Evolutionary conservation across 176 grass and related monocot species (phyloP), one percentile per base, ranked within the genome.

Genomic region (Ampelocalamus luodianensis): DNA sequence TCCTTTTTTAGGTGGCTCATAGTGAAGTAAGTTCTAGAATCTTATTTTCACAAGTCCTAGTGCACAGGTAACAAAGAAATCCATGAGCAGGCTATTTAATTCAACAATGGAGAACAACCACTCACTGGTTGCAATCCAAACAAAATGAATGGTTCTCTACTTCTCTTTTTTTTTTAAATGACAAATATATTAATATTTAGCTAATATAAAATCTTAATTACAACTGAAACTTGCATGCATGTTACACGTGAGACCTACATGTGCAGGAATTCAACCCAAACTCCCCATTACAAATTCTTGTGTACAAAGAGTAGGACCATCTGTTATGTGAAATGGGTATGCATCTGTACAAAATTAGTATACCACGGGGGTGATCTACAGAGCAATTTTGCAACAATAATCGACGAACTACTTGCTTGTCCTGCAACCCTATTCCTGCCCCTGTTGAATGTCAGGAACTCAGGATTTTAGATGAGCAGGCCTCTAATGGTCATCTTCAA

Each of bases 391-490:
- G 45, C 60, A 20, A 16, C n/a, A 43, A 39, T 24, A n/a, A 51
- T 53, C 3, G 24, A 76, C 27, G 12, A 8, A 9, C 18, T 48
- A 37, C n/a, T 65, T 55, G 43, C 39, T 40, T 74, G 32, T 27
- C 56, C 29, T 74, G 70, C 6, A 64, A 74, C 32, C 12, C 8
- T 50, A 83, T 75, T 83, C 71, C 0, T 54, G 60, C 29, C 26
- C 72, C 50, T 51, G 14, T 29, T 42, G n/a, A 14, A 59, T 45
- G 10, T 60, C 23, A 71, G 66, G 59, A 62, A 27, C 23, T 26
- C 11, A 27, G 23, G 67, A 29, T 71, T 44, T 20, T 73, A 18
- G 22, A 63, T 29, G 42, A 74, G 56, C 17, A 48, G 27, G 55
- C 53, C 24, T 62, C 60, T 63, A 63, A 63, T 48, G 44, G 5